Evolutionary conservation across 306 rosid species (phyloP), one percentile per base, ranked within the genome.

Genomic region (Vachellia pachyceras): DNA sequence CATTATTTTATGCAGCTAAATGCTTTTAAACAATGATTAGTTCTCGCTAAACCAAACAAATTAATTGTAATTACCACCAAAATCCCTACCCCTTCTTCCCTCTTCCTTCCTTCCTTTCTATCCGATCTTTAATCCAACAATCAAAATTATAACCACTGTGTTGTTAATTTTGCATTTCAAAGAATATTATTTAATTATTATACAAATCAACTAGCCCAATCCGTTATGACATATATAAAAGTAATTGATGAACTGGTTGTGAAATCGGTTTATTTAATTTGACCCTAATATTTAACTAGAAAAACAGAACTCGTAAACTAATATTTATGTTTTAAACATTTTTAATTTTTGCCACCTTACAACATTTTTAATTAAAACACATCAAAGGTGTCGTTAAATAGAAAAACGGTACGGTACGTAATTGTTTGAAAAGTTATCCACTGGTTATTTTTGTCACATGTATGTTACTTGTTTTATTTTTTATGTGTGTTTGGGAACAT

Each of bases 1-100:
- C 91, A 80, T 91, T 81, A 86, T 78, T 83, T 79, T 20, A 80
- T 54, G 66, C 84, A 54, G 50, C 70, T 75, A 79, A 88, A 81
- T 84, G 82, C 78, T 84, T 88, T 3, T 49, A 49, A 3, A 79
- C 85, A 85, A 73, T 85, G 25, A 76, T 85, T 79, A 60, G 75
- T 77, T 74, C 79, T 79, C 61, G 81, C n/a, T 69, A 41, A 29
- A 41, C n/a, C 73, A 42, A 69, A 12, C 54, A 40, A 0, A 37
- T 64, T 36, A 6, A 68, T 68, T 18, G 10, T 40, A n/a, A 47
- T 44, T 20, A 44, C 10, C 17, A 5, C 5, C n/a, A 41, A 22
- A 23, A 69, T 67, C 70, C 35, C 39, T 65, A 15, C 44, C 40
- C n/a, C 36, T 13, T 23, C 39, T 2, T 29, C 33, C 33, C 33